Evolutionary conservation across 2,329 filamentous ascomycete species (phyloP).

Genomic region (Talaromyces sp.): DNA sequence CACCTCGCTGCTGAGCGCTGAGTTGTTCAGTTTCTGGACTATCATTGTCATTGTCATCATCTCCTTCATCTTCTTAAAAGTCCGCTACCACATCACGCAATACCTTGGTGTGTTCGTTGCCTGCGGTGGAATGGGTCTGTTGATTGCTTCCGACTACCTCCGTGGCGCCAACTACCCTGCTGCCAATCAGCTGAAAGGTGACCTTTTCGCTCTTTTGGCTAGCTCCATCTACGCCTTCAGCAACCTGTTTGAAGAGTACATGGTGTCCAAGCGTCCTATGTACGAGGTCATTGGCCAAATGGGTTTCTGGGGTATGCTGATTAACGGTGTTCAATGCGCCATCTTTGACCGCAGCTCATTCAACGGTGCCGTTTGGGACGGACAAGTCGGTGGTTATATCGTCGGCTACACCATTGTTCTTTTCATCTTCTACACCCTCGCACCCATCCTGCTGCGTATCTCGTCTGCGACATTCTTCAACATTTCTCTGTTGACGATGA

Average conservation of each 20-base stretch:
- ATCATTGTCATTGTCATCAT: constrained; percentile 88
- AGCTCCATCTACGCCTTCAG: constrained; percentile 86
- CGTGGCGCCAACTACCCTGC: constrained; percentile 58
- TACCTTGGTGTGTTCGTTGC: constrained; percentile 82
- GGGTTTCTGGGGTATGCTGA: constrained; percentile 80
- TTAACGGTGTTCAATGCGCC: constrained; percentile 85
- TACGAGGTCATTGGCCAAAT: constrained; percentile 94
- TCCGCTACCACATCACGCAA: constrained; percentile 86
- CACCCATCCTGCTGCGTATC: constrained; percentile 84
- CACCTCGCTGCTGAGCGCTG: constrained; percentile 86
- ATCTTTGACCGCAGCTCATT: constrained; percentile 86
- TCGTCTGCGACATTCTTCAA: constrained; percentile 93
- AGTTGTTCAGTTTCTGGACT: constrained; percentile 98
- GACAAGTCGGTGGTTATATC: constrained; percentile 73
- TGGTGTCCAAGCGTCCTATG: constrained; percentile 78
- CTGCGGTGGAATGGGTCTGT: constrained; percentile 83
- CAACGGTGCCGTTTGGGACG: constrained; percentile 61
- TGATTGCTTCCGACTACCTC: constrained; percentile 85
- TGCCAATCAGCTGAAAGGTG: constrained; percentile 75
- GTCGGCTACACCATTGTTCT: constrained; percentile 83
- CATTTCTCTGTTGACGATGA: constrained; percentile 86
- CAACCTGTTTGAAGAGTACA: constrained; percentile 92
- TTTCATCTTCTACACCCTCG: constrained; percentile 79
- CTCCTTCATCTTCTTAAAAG: constrained; percentile 76
- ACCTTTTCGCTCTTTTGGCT: constrained; percentile 84